These are phyloP conservation scores for Phlebiopsis flavidoalba DNA, from an alignment of 768 basidiomycete species.

Conservation along the genomic window DNA sequence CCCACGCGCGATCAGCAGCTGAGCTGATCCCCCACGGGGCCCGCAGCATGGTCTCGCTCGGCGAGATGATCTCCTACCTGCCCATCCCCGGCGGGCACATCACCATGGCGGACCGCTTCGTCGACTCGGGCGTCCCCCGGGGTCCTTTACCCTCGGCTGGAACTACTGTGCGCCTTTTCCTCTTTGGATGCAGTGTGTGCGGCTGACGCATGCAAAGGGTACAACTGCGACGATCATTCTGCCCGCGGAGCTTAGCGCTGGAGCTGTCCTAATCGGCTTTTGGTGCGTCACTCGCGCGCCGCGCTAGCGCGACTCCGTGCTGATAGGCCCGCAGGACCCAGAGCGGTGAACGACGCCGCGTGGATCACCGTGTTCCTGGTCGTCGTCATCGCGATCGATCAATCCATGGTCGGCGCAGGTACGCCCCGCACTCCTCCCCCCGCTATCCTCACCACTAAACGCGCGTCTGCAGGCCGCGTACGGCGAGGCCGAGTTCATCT, in stretches of 20 bases:
- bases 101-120: slow-evolving; percentile 76
- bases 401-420: slow-evolving; percentile 65
- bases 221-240: slow-evolving; percentile 62
- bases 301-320: slow-evolving; percentile 1
- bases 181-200: not conserved
- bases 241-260: slow-evolving; percentile 70
- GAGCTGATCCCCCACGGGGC: not conserved
- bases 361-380: slow-evolving; percentile 79
- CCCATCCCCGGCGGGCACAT: slow-evolving; percentile 81
- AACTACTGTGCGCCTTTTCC: slow-evolving; percentile 40
- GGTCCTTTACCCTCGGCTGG: slow-evolving; percentile 52
- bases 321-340: slow-evolving; percentile 23
- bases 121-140: slow-evolving; percentile 69
- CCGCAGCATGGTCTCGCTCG: slow-evolving; percentile 49
- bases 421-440: slow-evolving; percentile 8
- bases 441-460: slow-evolving; percentile 6
- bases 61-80: slow-evolving; percentile 74
- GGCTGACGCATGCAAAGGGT: slow-evolving; percentile 23
- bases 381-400: slow-evolving; percentile 76
- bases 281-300: slow-evolving; percentile 29
- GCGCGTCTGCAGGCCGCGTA: slow-evolving; percentile 48
- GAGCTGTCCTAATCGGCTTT: slow-evolving; percentile 71
- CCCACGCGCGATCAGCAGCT: not conserved
- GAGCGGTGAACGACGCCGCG: slow-evolving; percentile 56
- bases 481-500: slow-evolving; percentile 83